These are phyloP conservation scores for Fonsecaea multimorphosa DNA, from an alignment of 2,329 filamentous ascomycete genomes.

Conservation along the genomic window DNA sequence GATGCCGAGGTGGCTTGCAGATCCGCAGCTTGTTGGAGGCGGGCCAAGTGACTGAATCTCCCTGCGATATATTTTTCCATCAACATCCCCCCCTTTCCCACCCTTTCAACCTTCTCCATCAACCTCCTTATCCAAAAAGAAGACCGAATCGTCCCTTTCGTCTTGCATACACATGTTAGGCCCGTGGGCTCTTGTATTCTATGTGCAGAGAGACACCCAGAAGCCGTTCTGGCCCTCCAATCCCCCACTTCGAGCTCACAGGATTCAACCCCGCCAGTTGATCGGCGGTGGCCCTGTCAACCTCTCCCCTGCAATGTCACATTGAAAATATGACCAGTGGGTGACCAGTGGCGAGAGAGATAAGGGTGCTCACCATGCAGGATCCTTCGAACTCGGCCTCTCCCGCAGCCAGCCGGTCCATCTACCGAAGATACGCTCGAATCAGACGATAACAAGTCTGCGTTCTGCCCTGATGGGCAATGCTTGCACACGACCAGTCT, in stretches of 20 bases:
- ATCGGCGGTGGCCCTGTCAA: constrained; percentile 2
- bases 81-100: too few relatives aligned
- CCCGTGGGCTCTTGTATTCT: background rate
- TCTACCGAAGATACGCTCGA: background rate
- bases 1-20: constrained; percentile 4
- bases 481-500: background rate
- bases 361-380: constrained; percentile 2
- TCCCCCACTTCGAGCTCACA: background rate
- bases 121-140: background rate
- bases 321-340: constrained; percentile 7
- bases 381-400: constrained; percentile 3
- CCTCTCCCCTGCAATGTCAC: constrained; percentile 15
- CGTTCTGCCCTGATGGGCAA: background rate
- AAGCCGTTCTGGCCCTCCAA: background rate
- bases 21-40: background rate
- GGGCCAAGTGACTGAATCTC: background rate
- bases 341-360: constrained; percentile 11
- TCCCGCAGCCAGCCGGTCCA: background rate
- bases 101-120: background rate
- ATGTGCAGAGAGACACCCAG: background rate
- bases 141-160: background rate
- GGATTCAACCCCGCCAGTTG: constrained; percentile 7
- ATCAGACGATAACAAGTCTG: background rate
- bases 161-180: background rate
- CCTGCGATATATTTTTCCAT: background rate